phyloP scores from a whole-genome alignment of 2,329 filamentous ascomycete species.

The Anthostomella pinea region DNA sequence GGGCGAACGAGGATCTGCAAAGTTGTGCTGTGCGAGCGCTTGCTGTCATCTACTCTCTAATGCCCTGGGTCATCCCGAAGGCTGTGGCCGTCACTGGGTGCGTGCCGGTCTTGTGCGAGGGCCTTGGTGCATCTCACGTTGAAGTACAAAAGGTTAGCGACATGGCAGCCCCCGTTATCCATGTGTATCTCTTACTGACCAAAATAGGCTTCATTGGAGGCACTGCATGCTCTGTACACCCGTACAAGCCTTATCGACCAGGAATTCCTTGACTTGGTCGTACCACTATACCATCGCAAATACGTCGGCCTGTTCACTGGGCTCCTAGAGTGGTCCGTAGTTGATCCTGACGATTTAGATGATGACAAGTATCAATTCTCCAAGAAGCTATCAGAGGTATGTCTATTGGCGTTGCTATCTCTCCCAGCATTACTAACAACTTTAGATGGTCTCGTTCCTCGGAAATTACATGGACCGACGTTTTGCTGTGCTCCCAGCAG shows the following conservation, averaged over 20 bases:
- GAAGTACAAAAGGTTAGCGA: conserved; percentile 68
- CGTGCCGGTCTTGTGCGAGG: conserved; percentile 67
- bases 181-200: conserved; percentile 7
- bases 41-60: conserved; percentile 71
- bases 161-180: background rate
- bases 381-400: conserved; percentile 91
- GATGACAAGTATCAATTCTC: conserved; percentile 88
- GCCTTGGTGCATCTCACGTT: conserved; percentile 67
- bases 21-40: conserved; percentile 73
- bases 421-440: conserved; percentile 10
- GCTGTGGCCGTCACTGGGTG: conserved; percentile 71
- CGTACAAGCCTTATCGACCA: conserved; percentile 71
- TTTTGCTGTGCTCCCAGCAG: conserved; percentile 60
- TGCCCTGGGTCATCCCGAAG: conserved; percentile 85
- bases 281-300: conserved; percentile 72
- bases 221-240: conserved; percentile 77
- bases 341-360: conserved; percentile 79
- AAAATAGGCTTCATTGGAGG: conserved; percentile 72
- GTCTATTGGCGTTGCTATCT: conserved; percentile 14
- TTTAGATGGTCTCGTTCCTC: conserved; percentile 77
- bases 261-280: conserved; percentile 75
- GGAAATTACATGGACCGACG: conserved; percentile 82
- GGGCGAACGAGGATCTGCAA: conserved; percentile 64
- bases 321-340: conserved; percentile 75
- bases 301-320: conserved; percentile 69